Percentiles rank a stretch among this genome's conserved stretches.
Evolutionary conservation across 1,284 basidiomycete species (phyloP).

Genomic region (Peniophora sp.): DNA sequence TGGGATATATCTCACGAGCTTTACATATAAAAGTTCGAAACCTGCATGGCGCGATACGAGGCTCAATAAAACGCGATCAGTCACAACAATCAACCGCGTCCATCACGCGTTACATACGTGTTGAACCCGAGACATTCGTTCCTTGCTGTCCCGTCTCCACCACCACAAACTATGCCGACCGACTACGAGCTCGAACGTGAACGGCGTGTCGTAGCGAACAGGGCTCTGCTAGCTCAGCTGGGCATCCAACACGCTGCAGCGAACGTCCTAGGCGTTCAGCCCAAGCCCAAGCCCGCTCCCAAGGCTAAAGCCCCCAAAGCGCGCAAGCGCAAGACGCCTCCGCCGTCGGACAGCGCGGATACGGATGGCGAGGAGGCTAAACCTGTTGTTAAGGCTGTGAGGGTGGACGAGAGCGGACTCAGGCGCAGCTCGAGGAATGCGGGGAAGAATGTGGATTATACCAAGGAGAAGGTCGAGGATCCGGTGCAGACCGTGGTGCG

Average conservation of each 20-base stretch:
- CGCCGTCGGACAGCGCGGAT: slow-evolving; percentile 16
- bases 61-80: too few species aligned
- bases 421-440: slow-evolving; percentile 61
- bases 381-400: not conserved
- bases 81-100: too few species aligned
- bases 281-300: slow-evolving; percentile 20
- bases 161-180: slow-evolving; percentile 12
- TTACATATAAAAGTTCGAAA: too few species aligned
- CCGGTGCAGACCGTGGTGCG: slow-evolving; percentile 12
- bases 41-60: too few species aligned
- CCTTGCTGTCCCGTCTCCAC: too few species aligned
- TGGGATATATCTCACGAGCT: too few species aligned
- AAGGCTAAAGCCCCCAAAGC: slow-evolving; percentile 27
- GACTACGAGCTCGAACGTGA: slow-evolving; percentile 39
- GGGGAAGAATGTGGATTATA: slow-evolving; percentile 52
- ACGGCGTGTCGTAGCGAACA: slow-evolving; percentile 45
- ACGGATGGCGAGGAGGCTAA: slow-evolving; percentile 10
- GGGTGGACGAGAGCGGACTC: slow-evolving; percentile 15
- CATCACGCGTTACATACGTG: too few species aligned
- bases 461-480: slow-evolving; percentile 17
- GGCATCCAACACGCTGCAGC: slow-evolving; percentile 24
- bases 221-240: slow-evolving; percentile 30
- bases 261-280: slow-evolving; percentile 6
- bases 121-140: too few species aligned
- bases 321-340: slow-evolving; percentile 23